Percentiles rank a stretch among this genome's conserved stretches.
These are phyloP conservation scores for Macrolepiota dolichaula DNA, from an alignment of 768 basidiomycete species.

Conservation along the genomic window DNA sequence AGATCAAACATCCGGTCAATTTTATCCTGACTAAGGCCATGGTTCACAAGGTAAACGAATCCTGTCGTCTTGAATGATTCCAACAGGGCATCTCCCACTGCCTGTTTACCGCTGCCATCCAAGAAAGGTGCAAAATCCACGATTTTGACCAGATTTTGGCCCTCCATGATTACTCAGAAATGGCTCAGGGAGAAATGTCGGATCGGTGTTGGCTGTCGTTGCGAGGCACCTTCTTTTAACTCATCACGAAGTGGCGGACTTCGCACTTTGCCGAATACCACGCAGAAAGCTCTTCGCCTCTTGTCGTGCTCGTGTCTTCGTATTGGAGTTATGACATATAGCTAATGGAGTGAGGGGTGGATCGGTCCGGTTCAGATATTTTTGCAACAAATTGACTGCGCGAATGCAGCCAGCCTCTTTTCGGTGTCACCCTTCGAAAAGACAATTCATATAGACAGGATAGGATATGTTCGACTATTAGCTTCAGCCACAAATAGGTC, in stretches of 20 bases:
- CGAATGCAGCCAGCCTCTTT: not conserved
- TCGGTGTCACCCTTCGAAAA: not conserved
- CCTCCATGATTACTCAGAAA: not conserved
- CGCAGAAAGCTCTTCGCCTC: not conserved
- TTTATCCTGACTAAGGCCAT: slow-evolving; percentile 33
- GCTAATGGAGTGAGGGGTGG: not conserved
- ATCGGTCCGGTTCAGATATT: not conserved
- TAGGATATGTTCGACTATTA: too few relatives aligned
- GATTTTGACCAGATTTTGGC: slow-evolving; percentile 21
- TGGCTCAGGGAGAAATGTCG: not conserved
- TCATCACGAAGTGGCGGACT: not conserved
- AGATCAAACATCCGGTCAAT: slow-evolving; percentile 38
- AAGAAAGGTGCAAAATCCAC: slow-evolving; percentile 43
- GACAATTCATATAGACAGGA: not conserved
- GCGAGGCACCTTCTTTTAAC: not conserved
- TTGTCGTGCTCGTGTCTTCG: not conserved
- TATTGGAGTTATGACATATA: not conserved
- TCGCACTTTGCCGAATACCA: not conserved
- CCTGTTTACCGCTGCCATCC: slow-evolving; percentile 33
- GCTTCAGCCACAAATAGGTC: not conserved
- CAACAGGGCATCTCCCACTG: slow-evolving; percentile 37
- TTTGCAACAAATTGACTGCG: not conserved
- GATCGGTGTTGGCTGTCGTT: not conserved
- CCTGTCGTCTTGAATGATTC: slow-evolving; percentile 43
- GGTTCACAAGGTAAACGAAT: slow-evolving; percentile 46